These are phyloP conservation scores for Phytophthora pistaciae DNA, from an alignment of 352 stramenopile species.

Conservation along the genomic window DNA sequence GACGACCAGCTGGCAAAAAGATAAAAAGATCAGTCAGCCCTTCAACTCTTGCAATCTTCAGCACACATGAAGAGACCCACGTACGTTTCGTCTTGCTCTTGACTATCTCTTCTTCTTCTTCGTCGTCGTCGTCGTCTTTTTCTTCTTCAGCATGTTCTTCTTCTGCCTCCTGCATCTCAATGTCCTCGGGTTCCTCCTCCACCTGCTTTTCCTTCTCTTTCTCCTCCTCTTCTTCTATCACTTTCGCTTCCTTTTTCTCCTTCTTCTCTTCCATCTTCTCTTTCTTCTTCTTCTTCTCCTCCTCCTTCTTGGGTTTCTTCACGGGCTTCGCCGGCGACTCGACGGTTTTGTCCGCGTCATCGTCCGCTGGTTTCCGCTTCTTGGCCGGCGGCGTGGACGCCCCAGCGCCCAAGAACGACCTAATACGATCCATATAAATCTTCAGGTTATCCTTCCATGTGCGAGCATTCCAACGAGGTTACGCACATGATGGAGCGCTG, in stretches of 20 bases:
- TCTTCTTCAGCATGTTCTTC: constrained; percentile 17
- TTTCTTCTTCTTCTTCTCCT: constrained; percentile 18
- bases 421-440: constrained; percentile 5
- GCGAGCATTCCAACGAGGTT: background rate
- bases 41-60: background rate
- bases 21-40: constrained; percentile 1
- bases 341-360: background rate
- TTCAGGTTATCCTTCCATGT: background rate
- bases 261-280: constrained; percentile 5
- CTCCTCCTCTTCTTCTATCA: constrained; percentile 10
- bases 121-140: constrained; percentile 12
- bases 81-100: constrained; percentile 55
- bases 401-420: constrained; percentile 66
- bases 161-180: constrained; percentile 37
- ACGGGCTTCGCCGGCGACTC: constrained; percentile 9
- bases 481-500: constrained; percentile 78
- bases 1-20: constrained; percentile 50
- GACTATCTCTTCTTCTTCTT: constrained; percentile 22
- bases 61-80: constrained; percentile 7
- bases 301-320: constrained; percentile 35
- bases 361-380: constrained; percentile 38
- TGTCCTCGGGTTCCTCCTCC: constrained; percentile 36
- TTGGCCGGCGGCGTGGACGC: constrained; percentile 29
- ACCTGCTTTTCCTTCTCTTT: constrained; percentile 19
- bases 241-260: constrained; percentile 15